Conservation (phyloP, 306 rosid genomes). For the Cicer pinnatifidum region DNA sequence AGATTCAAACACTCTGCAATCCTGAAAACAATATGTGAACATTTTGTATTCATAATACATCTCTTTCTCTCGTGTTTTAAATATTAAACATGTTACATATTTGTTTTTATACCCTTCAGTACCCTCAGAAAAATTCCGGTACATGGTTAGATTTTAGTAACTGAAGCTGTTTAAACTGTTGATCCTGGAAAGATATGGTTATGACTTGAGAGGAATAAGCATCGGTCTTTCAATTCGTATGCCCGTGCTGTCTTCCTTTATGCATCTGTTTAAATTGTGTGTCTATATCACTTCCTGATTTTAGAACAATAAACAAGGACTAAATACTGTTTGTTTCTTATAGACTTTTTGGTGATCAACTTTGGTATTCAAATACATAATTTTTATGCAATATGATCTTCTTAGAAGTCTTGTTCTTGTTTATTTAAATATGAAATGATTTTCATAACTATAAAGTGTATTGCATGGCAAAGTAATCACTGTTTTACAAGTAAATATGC, state of each 20-base stretch:
- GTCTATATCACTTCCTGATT: neutral
- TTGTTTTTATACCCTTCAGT: neutral
- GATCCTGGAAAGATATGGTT: neutral
- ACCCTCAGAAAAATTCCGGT: neutral
- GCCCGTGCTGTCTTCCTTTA: neutral
- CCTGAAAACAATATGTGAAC: constrained; percentile 4
- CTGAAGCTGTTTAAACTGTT: no score
- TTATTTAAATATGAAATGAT: constrained; percentile 28
- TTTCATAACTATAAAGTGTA: constrained; percentile 24
- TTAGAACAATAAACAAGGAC: constrained; percentile 10
- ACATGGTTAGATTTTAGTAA: no score
- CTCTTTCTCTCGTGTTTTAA: neutral
- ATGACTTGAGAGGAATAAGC: neutral
- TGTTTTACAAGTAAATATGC: constrained; percentile 5
- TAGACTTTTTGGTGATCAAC: constrained; percentile 22
- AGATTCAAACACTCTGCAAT: neutral
- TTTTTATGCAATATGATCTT: constrained; percentile 1
- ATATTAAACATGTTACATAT: neutral
- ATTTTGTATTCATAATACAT: neutral
- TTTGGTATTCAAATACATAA: constrained; percentile 12
- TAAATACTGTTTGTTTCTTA: constrained; percentile 18
- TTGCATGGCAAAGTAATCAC: constrained; percentile 6
- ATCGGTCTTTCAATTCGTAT: constrained; percentile 12
- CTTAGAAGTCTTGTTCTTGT: constrained; percentile 13
- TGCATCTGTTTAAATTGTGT: constrained; percentile 3